Evolutionary conservation across 2,329 filamentous ascomycete species (phyloP), one percentile per base, ranked within the genome.

Genomic region (Penicillium janthinellum): DNA sequence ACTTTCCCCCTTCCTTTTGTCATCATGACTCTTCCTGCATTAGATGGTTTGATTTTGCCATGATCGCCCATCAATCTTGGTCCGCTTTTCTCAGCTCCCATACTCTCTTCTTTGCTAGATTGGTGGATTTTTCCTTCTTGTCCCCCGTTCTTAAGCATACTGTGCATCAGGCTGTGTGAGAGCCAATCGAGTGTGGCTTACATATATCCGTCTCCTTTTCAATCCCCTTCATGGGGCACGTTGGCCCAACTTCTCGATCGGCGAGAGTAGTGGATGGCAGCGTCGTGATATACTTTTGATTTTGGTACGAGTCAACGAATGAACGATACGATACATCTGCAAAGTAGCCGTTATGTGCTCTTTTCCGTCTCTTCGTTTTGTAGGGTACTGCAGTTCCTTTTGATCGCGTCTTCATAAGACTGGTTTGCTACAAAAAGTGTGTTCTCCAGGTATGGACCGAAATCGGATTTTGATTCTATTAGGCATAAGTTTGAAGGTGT

Each of bases 231-330:
- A 15, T 11, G n/a, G 47, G 28, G 47, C 11, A 14, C 3, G 1
- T 48, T 17, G 28, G 31, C 44, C 22, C 8, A 8, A 28, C 28
- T 12, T 35, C 20, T 45, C 20, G 42, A 25, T 22, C 10, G 11
- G 22, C 4, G 5, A 14, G 11, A 6, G 28, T 15, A 31, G 28
- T 15, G n/a, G 47, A 35, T 49, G 22, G 37, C 39, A 17, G 37
- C 57, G 55, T 44, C 41, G 54, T 54, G 55, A 63, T 64, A 50
- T 67, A 56, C 48, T 59, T 63, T 57, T 64, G 61, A 50, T 61
- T 69, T 64, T 67, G 47, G 67, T 65, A 73, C 58, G 71, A 73
- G 69, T 72, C 66, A 72, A 73, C 64, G 71, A 74, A 70, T 74
- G 70, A 74, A 73, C 65, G 71, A 73, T 39, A 73, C 60, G 56